phyloP scores from a whole-genome alignment of 352 stramenopile species.

The Pythium phragmitis region DNA sequence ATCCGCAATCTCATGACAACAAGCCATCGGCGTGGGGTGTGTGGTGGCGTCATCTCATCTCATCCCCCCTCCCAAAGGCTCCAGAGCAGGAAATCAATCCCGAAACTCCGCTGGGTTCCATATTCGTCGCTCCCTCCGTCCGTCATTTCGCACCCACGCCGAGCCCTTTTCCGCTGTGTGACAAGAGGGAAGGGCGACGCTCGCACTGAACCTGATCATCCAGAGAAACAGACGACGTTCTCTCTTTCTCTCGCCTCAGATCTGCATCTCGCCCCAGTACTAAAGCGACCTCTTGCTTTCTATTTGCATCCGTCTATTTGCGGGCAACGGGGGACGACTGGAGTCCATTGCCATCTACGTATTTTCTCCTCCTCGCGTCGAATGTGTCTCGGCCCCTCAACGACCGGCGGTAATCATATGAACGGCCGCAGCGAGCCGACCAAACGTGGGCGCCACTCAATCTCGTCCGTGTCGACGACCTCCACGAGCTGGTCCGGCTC shows the following conservation, averaged over 20 bases:
- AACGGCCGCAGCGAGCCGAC: constrained; percentile 16
- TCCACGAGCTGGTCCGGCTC: constrained; percentile 68
- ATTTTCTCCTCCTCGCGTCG: background rate
- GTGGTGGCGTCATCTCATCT: constrained; percentile 22
- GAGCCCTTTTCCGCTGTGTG: no score
- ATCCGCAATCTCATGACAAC: constrained; percentile 15
- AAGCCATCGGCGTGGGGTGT: background rate
- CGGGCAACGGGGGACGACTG: background rate
- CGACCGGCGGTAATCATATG: constrained; percentile 3
- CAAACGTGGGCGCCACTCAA: constrained; percentile 35
- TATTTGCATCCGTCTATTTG: constrained; percentile 1
- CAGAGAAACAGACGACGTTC: no score
- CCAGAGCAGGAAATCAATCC: background rate
- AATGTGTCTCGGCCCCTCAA: constrained; percentile 25
- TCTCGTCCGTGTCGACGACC: constrained; percentile 66
- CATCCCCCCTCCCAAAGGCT: background rate
- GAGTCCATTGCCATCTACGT: background rate
- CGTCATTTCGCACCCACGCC: no score
- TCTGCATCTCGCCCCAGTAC: background rate
- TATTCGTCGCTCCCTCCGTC: background rate
- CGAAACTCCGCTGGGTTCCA: background rate
- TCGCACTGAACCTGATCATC: no score
- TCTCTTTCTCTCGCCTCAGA: background rate
- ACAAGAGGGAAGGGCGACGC: no score
- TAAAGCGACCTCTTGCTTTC: background rate